Evolutionary conservation across 768 basidiomycete genomes (phyloP), one percentile per base, ranked within the genome.

Genomic region (Ramaria sp.): DNA sequence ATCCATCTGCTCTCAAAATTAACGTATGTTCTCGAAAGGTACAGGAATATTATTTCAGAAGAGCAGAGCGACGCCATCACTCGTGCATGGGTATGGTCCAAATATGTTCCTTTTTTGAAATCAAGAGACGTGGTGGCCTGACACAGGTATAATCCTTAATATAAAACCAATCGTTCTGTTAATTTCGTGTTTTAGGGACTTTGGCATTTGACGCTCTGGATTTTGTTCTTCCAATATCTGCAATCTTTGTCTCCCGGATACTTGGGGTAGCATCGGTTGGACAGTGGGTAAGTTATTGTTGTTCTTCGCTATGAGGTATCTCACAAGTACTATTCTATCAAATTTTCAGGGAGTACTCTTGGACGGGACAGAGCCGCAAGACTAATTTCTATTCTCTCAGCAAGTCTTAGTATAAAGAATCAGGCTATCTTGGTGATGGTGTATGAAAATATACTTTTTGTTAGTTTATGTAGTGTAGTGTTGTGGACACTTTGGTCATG

Each of bases 251-350:
- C 37, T 79, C 75, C 57, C 90, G 93, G 67, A 80, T 95, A 49
- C 69, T 96, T 96, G 88, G 83, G 93, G 94, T 48, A 85, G 84
- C 56, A 96, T 97, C 60, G 94, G 94, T 0, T 96, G 85, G 84
- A 81, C 85, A 16, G 80, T 86, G 38, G 88, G 89, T 71, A 65
- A 70, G 73, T 5, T 0, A n/a, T 15, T 25, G 6, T n/a, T 50
- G 41, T 36, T 7, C n/a, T 43, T 25, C 41, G 39, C 37, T n/a
- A 34, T 9, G 32, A 3, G 9, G 13, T 34, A 34, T 34, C 32
- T 32, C 30, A 16, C 6, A 20, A n/a, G 5, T 45, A 20, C 56
- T 49, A 16, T 22, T 41, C 39, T 13, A 34, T 32, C 30, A 34
- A n/a, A n/a, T n/a, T 48, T 30, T 20, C 44, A 78, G 78, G 80